Evolutionary conservation across 495 filamentous ascomycete species (phyloP).

Genomic region (Annulohypoxylon stygium): DNA sequence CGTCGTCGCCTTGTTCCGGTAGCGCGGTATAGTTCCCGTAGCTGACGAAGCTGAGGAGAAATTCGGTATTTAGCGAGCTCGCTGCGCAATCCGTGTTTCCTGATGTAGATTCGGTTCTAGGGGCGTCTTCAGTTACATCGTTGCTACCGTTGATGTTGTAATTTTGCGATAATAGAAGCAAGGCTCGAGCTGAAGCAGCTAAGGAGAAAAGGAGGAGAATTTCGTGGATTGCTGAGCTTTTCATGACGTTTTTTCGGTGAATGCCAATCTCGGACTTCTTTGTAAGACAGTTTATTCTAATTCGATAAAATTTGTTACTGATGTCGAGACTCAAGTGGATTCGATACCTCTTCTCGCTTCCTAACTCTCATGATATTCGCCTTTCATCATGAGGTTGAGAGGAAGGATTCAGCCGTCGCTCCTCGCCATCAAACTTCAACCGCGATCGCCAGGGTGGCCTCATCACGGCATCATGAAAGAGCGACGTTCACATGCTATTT

Average conservation of each 20-base stretch:
- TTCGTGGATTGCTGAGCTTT: not conserved
- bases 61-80: constrained; percentile 10
- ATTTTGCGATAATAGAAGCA: not conserved
- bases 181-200: not conserved
- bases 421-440: constrained; percentile 8
- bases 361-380: not conserved
- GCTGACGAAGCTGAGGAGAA: constrained; percentile 41
- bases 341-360: not conserved
- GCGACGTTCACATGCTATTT: constrained; percentile 19
- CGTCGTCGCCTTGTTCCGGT: constrained; percentile 34
- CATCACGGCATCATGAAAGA: constrained; percentile 19
- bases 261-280: not conserved
- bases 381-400: not conserved
- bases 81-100: constrained; percentile 36
- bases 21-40: constrained; percentile 46
- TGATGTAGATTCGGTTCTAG: constrained; percentile 8
- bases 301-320: not conserved
- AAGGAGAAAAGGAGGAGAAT: constrained; percentile 10
- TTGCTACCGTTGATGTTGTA: not conserved
- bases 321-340: not conserved
- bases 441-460: constrained; percentile 15
- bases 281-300: not conserved
- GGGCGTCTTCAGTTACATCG: not conserved
- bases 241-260: constrained; percentile 4
- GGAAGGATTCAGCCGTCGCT: not conserved